These are phyloP conservation scores for Cryphonectria nitschkei DNA, from an alignment of 2,329 filamentous ascomycete genomes.

Conservation along the genomic window DNA sequence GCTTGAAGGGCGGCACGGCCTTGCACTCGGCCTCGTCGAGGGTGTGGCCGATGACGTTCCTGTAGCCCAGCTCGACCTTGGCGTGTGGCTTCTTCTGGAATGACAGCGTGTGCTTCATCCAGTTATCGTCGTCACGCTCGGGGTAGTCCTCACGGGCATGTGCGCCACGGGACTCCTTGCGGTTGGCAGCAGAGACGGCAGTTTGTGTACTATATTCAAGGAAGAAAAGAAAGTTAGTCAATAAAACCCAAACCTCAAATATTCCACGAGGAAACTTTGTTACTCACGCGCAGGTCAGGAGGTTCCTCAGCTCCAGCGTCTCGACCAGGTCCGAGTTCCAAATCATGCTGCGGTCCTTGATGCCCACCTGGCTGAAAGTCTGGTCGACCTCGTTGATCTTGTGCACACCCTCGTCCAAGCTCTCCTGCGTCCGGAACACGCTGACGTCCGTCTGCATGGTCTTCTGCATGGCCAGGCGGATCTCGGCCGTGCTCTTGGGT, in stretches of 20 bases:
- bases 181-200: constrained; percentile 83
- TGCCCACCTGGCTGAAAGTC: constrained; percentile 81
- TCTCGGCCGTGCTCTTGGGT: constrained; percentile 83
- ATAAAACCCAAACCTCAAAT: neutral
- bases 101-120: constrained; percentile 99
- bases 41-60: constrained; percentile 79
- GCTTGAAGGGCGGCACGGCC: constrained; percentile 94
- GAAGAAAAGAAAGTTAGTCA: constrained; percentile 9
- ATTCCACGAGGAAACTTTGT: neutral
- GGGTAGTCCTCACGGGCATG: constrained; percentile 97
- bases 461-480: constrained; percentile 94
- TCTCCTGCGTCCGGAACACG: constrained; percentile 95
- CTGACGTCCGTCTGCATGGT: constrained; percentile 97
- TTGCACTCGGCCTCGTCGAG: constrained; percentile 97
- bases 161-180: constrained; percentile 96
- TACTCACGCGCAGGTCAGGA: constrained; percentile 93
- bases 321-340: constrained; percentile 98
- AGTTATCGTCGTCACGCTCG: constrained; percentile 91
- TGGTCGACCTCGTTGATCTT: constrained; percentile 86
- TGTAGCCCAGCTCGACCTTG: constrained; percentile 84
- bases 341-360: constrained; percentile 99
- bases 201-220: constrained; percentile 73
- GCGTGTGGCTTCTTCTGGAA: constrained; percentile 94
- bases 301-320: constrained; percentile 91
- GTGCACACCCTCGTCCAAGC: constrained; percentile 87